Evolutionary conservation across 176 grass and related monocot genomes (phyloP).

Genomic region (Rhipidocladum racemiflorum): DNA sequence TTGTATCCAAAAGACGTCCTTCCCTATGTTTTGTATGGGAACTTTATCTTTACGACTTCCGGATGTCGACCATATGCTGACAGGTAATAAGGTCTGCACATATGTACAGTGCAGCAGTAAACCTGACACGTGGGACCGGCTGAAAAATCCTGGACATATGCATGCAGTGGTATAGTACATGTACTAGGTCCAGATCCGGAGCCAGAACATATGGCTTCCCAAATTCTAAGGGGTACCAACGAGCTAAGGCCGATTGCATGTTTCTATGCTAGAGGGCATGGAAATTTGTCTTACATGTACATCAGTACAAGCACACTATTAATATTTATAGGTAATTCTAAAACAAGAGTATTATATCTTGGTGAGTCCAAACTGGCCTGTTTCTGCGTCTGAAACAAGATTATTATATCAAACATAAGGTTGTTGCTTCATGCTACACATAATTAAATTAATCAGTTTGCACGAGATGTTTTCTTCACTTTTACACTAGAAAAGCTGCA

Average conservation of each 20-base stretch:
- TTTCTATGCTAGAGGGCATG: too few relatives aligned
- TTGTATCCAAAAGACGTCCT: background rate
- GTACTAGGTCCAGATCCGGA: background rate
- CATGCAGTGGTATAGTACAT: background rate
- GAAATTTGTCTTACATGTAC: background rate
- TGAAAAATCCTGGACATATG: background rate
- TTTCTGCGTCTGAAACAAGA: background rate
- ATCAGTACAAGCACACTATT: background rate
- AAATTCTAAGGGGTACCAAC: background rate
- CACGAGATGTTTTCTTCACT: background rate
- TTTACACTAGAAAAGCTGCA: background rate
- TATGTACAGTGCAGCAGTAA: background rate
- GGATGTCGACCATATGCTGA: background rate
- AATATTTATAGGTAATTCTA: background rate
- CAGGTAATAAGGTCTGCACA: too few relatives aligned
- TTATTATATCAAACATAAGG: background rate
- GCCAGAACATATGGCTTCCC: background rate
- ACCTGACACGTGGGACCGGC: background rate
- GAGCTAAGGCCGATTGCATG: too few relatives aligned
- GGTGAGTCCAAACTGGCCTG: background rate
- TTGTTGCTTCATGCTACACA: background rate
- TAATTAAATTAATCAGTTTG: background rate
- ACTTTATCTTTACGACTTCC: background rate
- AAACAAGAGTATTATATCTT: background rate
- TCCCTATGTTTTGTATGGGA: background rate